Conservation (phyloP, 2,329 filamentous ascomycete species). For the Aspergillus aculeatus region DNA sequence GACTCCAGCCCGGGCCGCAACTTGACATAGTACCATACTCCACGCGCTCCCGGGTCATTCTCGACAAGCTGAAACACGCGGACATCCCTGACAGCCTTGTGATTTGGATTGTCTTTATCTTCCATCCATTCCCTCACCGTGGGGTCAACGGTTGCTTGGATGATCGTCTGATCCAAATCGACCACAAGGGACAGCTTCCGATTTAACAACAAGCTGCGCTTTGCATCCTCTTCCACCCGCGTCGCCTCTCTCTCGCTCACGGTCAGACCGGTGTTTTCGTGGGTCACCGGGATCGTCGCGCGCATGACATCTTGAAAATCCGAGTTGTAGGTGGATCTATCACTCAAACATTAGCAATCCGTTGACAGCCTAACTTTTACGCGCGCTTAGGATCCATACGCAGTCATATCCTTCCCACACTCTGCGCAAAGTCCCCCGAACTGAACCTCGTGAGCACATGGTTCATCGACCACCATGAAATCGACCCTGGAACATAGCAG, state of each 20-base stretch:
- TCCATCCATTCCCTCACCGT: constrained; percentile 95
- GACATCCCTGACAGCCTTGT: constrained; percentile 86
- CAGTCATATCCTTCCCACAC: constrained; percentile 95
- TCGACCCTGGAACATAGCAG: constrained; percentile 42
- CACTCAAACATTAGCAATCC: neutral
- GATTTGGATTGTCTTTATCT: constrained; percentile 84
- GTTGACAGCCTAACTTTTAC: neutral
- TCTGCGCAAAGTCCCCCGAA: constrained; percentile 86
- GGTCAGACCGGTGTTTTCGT: constrained; percentile 82
- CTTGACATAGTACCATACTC: constrained; percentile 98
- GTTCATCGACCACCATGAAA: constrained; percentile 79
- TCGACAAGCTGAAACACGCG: constrained; percentile 84
- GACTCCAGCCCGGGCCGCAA: constrained; percentile 80
- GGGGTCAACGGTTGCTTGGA: constrained; percentile 95
- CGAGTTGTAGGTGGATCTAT: constrained; percentile 71
- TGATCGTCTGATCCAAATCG: constrained; percentile 96
- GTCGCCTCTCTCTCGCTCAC: constrained; percentile 81
- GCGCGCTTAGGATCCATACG: constrained; percentile 46
- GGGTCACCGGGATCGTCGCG: constrained; percentile 90
- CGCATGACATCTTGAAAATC: constrained; percentile 76
- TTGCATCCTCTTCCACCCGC: constrained; percentile 79
- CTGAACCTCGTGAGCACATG: constrained; percentile 86
- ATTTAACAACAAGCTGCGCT: constrained; percentile 74
- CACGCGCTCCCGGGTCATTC: constrained; percentile 70
- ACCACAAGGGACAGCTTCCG: constrained; percentile 91